Conservation (phyloP, 108 stramenopile genomes). For the Cyclotella choctawhatcheeana region DNA sequence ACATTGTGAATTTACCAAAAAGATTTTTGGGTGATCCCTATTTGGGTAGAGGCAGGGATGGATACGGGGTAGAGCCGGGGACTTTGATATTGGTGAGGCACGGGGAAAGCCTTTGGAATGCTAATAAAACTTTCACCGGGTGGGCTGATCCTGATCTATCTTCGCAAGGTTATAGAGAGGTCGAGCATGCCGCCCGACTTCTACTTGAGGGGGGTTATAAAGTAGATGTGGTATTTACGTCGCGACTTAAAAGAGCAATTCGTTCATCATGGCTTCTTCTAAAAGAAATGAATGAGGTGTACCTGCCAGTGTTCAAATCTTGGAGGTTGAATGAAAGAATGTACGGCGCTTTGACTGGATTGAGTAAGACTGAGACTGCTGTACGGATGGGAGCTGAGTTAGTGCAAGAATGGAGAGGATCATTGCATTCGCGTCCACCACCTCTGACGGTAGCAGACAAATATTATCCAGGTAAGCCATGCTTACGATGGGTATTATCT, state of each 20-base stretch:
- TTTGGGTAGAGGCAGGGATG: neutral
- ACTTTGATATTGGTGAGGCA: constrained; percentile 88
- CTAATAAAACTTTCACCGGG: constrained; percentile 84
- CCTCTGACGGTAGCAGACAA: constrained; percentile 64
- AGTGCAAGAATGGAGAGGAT: constrained; percentile 84
- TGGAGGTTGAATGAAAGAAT: constrained; percentile 96
- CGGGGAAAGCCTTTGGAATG: constrained; percentile 80
- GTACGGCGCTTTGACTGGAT: constrained; percentile 94
- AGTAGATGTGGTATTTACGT: constrained; percentile 92
- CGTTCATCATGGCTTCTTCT: constrained; percentile 88
- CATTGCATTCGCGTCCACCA: constrained; percentile 79
- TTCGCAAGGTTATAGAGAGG: constrained; percentile 58
- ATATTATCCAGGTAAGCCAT: constrained; percentile 93
- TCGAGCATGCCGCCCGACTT: constrained; percentile 56
- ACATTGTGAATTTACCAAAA: neutral
- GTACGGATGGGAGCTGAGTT: constrained; percentile 79
- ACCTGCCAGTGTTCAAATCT: constrained; percentile 90
- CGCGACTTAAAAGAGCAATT: constrained; percentile 91
- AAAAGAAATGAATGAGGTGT: constrained; percentile 86
- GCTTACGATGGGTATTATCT: too few relatives aligned
- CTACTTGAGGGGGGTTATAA: constrained; percentile 88
- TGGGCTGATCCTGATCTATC: constrained; percentile 87
- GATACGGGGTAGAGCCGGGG: constrained; percentile 55
- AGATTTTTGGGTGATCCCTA: constrained; percentile 1
- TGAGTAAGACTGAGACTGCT: constrained; percentile 86